Evolutionary conservation across 495 filamentous ascomycete species (phyloP), one percentile per base, ranked within the genome.

Genomic region (Rhypophila decipiens): DNA sequence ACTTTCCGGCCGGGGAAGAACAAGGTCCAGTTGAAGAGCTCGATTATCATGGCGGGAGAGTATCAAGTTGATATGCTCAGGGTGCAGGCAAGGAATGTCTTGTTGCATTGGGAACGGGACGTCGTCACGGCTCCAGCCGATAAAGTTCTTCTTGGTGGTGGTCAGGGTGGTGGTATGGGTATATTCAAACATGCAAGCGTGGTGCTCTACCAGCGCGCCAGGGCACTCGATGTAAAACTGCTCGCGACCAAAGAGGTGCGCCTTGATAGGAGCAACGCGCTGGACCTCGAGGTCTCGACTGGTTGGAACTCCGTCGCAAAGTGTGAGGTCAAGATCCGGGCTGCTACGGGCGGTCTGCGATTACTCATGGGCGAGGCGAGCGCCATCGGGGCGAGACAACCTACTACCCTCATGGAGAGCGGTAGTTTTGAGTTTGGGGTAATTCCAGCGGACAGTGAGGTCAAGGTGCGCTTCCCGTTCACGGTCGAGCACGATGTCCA

Each of bases 291-390:
- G 46, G 64, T 95, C 8, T 63, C 72, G 37, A 83, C 80, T 35
- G 91, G 91, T 21, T 82, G 83, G 74, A 96, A 97, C 58, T 65
- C 85, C 3, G 74, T 96, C 39, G 65, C 68, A 24, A 74, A 58
- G 11, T 83, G 81, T 29, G 83, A 85, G 47, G 61, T 99, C 43
- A 81, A 83, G 24, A 70, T 96, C 22, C 79, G 83, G 54, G 78
- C 90, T 49, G 88, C 85, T 3, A 91, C 94, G 2, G 93, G 90
- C 20, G 94, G 94, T 0, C 66, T 99, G 24, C 76, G 94, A 35
- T 73, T 99, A 12, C 78, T 88, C 46, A 90, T 85, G 36, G 78
- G 80, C 29, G 83, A 90, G 52, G 72, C 83, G 1, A 72, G 77
- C 39, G 65, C 83, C 24, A 62, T 83, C 2, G 71, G 76, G 35